phyloP scores from a whole-genome alignment of 306 rosid genomes.

The Luffa aegyptiaca region DNA sequence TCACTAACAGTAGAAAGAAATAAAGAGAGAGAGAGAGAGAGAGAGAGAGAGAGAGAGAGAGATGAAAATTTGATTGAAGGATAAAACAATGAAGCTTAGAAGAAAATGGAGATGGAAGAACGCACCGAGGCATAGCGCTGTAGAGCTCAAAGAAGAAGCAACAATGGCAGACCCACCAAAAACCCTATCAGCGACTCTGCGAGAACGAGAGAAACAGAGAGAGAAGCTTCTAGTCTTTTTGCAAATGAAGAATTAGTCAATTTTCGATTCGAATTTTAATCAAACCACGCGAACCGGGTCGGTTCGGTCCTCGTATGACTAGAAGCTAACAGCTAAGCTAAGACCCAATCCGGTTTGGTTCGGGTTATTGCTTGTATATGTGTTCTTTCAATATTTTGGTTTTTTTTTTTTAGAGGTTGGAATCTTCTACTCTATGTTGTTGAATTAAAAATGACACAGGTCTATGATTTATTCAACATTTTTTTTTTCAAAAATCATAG shows the following conservation, averaged over 20 bases:
- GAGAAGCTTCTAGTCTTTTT: background rate
- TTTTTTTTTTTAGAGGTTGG: too few species aligned
- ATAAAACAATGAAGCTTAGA: background rate
- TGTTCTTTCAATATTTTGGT: too few species aligned
- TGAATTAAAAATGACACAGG: too few species aligned
- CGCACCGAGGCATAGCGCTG: conserved; percentile 14
- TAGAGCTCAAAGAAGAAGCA: background rate
- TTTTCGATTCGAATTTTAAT: background rate
- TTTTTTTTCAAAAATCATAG: too few species aligned
- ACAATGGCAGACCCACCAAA: conserved; percentile 8
- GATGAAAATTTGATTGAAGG: background rate
- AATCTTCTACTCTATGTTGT: too few species aligned
- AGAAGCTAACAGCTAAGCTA: too few species aligned
- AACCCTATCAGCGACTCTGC: conserved; percentile 10
- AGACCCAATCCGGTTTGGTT: too few species aligned
- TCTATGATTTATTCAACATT: too few species aligned
- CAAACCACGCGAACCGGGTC: background rate
- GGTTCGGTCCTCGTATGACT: background rate
- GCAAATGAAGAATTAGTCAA: background rate
- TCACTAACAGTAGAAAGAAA: background rate
- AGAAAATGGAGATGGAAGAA: background rate
- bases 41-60: background rate
- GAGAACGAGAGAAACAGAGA: background rate
- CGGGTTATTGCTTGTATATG: too few species aligned
- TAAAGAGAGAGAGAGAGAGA: background rate